Evolutionary conservation across 2,329 filamentous ascomycete genomes (phyloP).

Genomic region (Cladophialophora carrionii): DNA sequence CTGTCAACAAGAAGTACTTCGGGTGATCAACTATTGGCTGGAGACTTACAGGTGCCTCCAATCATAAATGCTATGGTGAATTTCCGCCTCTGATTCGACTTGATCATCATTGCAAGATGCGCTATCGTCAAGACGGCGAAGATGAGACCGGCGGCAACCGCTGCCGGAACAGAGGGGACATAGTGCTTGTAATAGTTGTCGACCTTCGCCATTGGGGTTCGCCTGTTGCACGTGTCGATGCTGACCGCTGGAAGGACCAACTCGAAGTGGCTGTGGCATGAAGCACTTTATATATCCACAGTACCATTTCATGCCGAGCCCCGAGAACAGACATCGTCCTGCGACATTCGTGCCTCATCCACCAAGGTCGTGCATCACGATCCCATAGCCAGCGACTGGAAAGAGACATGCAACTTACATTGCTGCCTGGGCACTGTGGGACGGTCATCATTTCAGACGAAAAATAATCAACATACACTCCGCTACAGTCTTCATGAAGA

Average conservation of each 20-base stretch:
- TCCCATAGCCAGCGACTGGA: not conserved
- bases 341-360: not conserved
- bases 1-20: constrained; percentile 6
- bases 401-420: not conserved
- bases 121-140: constrained; percentile 40
- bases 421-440: constrained; percentile 3
- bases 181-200: constrained; percentile 37
- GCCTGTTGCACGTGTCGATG: not conserved
- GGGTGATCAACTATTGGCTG: not conserved
- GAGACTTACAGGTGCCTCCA: constrained; percentile 40
- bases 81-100: constrained; percentile 40
- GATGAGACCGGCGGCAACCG: constrained; percentile 43
- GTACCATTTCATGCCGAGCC: not conserved
- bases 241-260: not conserved
- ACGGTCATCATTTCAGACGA: not conserved
- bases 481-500: not conserved
- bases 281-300: not conserved
- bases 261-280: not conserved
- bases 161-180: constrained; percentile 45
- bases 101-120: constrained; percentile 40
- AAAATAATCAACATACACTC: not conserved
- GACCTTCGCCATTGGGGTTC: not conserved
- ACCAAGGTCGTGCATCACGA: not conserved
- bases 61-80: constrained; percentile 50
- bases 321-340: not conserved